phyloP scores from a whole-genome alignment of 2,329 filamentous ascomycete species.

The Penicillium italicum region DNA sequence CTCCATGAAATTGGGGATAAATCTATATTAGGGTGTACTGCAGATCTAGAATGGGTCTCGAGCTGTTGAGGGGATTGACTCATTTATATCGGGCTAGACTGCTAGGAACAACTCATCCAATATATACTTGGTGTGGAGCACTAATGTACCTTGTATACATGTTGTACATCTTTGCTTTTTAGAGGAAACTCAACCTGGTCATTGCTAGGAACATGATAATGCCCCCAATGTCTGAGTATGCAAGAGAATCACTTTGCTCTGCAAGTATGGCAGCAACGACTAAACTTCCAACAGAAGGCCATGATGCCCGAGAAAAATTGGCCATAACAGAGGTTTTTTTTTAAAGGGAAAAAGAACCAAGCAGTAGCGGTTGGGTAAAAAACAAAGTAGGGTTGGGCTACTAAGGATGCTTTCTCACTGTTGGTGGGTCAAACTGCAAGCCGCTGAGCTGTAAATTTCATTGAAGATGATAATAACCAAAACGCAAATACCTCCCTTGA shows the following conservation, averaged over 20 bases:
- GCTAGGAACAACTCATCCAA: background rate
- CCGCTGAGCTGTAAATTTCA: constrained; percentile 2
- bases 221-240: background rate
- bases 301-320: background rate
- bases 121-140: background rate
- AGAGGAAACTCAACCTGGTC: background rate
- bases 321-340: background rate
- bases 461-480: constrained; percentile 2
- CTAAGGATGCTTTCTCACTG: background rate
- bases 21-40: background rate
- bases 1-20: background rate
- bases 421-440: background rate
- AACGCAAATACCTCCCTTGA: constrained; percentile 12
- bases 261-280: background rate
- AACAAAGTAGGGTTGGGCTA: background rate
- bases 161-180: background rate
- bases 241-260: background rate
- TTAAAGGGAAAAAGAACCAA: background rate
- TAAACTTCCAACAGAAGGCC: background rate
- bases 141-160: background rate
- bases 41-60: background rate
- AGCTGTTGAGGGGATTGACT: no score
- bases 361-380: background rate
- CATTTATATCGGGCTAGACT: background rate
- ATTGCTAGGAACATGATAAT: background rate